Percentiles rank a stretch among this genome's conserved stretches.
Evolutionary conservation across 169 alveolate species (phyloP).

Genomic region (Plasmodium inui): DNA sequence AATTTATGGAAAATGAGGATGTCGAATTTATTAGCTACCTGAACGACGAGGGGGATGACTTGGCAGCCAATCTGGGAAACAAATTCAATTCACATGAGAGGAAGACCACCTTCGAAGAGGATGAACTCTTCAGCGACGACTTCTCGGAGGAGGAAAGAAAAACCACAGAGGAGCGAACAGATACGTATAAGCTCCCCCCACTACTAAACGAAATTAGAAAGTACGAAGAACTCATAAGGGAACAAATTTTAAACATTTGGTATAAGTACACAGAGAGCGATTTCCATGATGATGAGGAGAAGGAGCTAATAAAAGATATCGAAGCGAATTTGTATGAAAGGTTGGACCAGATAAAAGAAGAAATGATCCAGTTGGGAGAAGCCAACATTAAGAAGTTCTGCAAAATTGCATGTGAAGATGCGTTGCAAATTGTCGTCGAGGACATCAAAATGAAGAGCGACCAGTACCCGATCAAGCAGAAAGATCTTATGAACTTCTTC

Average conservation of each 20-base stretch:
- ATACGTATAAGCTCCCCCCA: slow-evolving; percentile 54
- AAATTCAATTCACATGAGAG: background rate
- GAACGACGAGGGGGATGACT: slow-evolving; percentile 67
- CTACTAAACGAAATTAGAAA: slow-evolving; percentile 58
- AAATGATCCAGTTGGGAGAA: slow-evolving; percentile 75
- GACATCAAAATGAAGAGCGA: slow-evolving; percentile 76
- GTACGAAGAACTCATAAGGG: slow-evolving; percentile 74
- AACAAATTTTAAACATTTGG: slow-evolving; percentile 75
- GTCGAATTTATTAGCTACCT: slow-evolving; percentile 68
- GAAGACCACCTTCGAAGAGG: background rate
- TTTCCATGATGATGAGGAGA: slow-evolving; percentile 74
- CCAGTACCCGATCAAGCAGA: slow-evolving; percentile 74
- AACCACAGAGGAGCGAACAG: background rate
- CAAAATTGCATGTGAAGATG: slow-evolving; percentile 77
- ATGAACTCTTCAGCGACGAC: slow-evolving; percentile 27
- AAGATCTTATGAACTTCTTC: slow-evolving; percentile 53
- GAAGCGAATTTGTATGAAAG: slow-evolving; percentile 72
- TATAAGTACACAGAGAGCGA: slow-evolving; percentile 75
- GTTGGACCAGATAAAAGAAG: slow-evolving; percentile 63
- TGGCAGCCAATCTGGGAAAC: background rate
- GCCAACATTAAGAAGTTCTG: slow-evolving; percentile 63
- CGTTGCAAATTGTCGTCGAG: slow-evolving; percentile 73
- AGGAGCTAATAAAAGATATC: slow-evolving; percentile 73
- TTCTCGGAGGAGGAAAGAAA: slow-evolving; percentile 17
- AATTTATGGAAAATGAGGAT: slow-evolving; percentile 76